Conservation (phyloP, 2,329 filamentous ascomycete species). For the Scolecobasidium constrictum region DNA sequence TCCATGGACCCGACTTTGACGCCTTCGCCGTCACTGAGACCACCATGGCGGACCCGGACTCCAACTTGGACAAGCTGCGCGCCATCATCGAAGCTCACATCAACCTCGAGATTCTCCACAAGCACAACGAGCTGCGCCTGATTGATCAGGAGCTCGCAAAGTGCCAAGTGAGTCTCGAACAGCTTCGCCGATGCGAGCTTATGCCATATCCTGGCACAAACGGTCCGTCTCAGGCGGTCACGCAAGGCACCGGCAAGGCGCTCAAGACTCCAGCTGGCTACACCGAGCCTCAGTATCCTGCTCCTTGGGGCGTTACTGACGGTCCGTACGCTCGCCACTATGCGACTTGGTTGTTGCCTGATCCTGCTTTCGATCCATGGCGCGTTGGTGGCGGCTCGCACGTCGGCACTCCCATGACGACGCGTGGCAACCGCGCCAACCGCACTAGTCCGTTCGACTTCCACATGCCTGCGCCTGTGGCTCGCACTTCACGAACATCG, state of each 20-base stretch:
- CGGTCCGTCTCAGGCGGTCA: slow-evolving; percentile 57
- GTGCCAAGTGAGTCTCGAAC: slow-evolving; percentile 86
- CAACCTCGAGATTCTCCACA: slow-evolving; percentile 81
- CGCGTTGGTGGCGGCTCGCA: slow-evolving; percentile 25
- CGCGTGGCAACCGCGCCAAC: slow-evolving; percentile 61
- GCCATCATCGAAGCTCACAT: slow-evolving; percentile 77
- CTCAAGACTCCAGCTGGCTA: slow-evolving; percentile 51
- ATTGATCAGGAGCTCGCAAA: slow-evolving; percentile 96
- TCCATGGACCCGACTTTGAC: background rate
- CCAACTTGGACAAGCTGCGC: slow-evolving; percentile 43
- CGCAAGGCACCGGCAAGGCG: slow-evolving; percentile 62
- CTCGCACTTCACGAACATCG: slow-evolving; percentile 46
- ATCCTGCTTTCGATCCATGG: slow-evolving; percentile 64
- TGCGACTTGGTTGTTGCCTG: slow-evolving; percentile 86
- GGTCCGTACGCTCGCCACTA: slow-evolving; percentile 93
- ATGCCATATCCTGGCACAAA: slow-evolving; percentile 75
- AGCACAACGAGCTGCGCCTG: slow-evolving; percentile 86
- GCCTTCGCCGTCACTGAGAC: background rate
- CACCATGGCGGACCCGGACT: slow-evolving; percentile 14
- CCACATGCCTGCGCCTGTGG: slow-evolving; percentile 32
- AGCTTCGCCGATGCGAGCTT: slow-evolving; percentile 81
- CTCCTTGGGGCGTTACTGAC: slow-evolving; percentile 82
- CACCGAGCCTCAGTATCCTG: slow-evolving; percentile 62
- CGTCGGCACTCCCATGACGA: slow-evolving; percentile 16
- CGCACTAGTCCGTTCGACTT: slow-evolving; percentile 59